phyloP scores from a whole-genome alignment of 1,284 basidiomycete genomes.

The Spongispora temasekensis region DNA sequence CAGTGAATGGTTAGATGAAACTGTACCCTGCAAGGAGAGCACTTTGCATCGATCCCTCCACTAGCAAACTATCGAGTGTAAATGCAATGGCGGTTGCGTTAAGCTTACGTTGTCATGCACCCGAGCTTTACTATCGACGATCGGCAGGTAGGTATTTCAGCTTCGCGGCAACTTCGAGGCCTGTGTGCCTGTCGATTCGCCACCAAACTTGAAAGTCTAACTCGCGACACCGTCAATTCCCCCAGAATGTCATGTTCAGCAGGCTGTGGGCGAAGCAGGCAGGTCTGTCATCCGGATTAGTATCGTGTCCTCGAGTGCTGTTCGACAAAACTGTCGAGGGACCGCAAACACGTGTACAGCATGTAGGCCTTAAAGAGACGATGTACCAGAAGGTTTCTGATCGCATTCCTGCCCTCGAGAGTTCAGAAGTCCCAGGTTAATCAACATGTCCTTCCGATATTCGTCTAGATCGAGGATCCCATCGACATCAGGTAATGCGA shows the following conservation, averaged over 20 bases:
- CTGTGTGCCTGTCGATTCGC: slow-evolving; percentile 40
- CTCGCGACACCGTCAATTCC: slow-evolving; percentile 25
- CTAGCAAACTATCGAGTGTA: slow-evolving; percentile 14
- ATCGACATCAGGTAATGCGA: slow-evolving; percentile 29
- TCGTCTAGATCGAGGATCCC: slow-evolving; percentile 28
- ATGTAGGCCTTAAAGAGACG: slow-evolving; percentile 36
- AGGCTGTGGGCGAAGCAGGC: slow-evolving; percentile 15
- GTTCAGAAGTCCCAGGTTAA: slow-evolving; percentile 36
- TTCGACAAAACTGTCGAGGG: slow-evolving; percentile 48
- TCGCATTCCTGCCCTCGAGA: slow-evolving; percentile 23
- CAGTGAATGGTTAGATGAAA: slow-evolving; percentile 32
- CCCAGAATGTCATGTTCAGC: slow-evolving; percentile 30
- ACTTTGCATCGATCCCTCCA: slow-evolving; percentile 39
- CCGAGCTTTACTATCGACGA: slow-evolving; percentile 37
- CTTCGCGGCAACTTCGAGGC: slow-evolving; percentile 39
- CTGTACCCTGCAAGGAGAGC: slow-evolving; percentile 29
- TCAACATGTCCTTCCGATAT: slow-evolving; percentile 32
- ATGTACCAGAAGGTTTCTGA: slow-evolving; percentile 25
- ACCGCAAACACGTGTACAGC: slow-evolving; percentile 49
- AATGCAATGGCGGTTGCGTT: too few relatives aligned
- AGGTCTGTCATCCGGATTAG: neutral
- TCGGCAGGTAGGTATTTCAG: slow-evolving; percentile 36
- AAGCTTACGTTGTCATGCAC: slow-evolving; percentile 41
- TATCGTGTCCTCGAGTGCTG: slow-evolving; percentile 13
- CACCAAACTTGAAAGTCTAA: slow-evolving; percentile 21